Evolutionary conservation across 768 basidiomycete species (phyloP).

Genomic region (Calvatia gigantea): DNA sequence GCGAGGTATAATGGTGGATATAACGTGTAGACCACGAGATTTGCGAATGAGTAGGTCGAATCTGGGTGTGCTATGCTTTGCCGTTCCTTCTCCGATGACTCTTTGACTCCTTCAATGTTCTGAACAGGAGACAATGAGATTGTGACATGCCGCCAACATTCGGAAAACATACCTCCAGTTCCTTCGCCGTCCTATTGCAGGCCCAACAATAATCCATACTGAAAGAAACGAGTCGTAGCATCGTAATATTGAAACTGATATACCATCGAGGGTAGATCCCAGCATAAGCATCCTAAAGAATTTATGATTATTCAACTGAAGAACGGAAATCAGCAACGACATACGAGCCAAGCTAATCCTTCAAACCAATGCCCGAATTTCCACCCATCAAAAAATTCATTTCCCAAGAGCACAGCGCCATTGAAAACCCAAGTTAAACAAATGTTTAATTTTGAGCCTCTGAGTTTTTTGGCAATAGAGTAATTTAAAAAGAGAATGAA

Average conservation of each 20-base stretch:
- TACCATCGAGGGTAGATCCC: conserved; percentile 93
- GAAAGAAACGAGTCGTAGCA: conserved; percentile 91
- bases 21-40: conserved; percentile 81
- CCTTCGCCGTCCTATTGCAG: conserved; percentile 30
- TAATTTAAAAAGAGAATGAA: conserved; percentile 72
- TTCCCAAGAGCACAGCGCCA: conserved; percentile 65
- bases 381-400: conserved; percentile 76
- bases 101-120: conserved; percentile 10
- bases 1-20: conserved; percentile 96
- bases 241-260: conserved; percentile 92
- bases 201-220: conserved; percentile 94
- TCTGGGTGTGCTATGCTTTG: conserved; percentile 49
- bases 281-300: conserved; percentile 53
- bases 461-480: conserved; percentile 44
- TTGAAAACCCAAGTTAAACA: conserved; percentile 79
- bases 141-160: not conserved
- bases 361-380: conserved; percentile 54
- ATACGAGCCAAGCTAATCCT: conserved; percentile 56
- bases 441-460: conserved; percentile 43
- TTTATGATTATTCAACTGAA: not conserved
- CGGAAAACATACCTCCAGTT: not conserved
- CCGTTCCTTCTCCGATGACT: conserved; percentile 58
- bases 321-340: conserved; percentile 20
- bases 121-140: conserved; percentile 1
- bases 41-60: conserved; percentile 60